Percentiles rank a stretch among this genome's conserved stretches.
Evolutionary conservation across 1,284 basidiomycete species (phyloP).

Genomic region (Athelia psychrophila): DNA sequence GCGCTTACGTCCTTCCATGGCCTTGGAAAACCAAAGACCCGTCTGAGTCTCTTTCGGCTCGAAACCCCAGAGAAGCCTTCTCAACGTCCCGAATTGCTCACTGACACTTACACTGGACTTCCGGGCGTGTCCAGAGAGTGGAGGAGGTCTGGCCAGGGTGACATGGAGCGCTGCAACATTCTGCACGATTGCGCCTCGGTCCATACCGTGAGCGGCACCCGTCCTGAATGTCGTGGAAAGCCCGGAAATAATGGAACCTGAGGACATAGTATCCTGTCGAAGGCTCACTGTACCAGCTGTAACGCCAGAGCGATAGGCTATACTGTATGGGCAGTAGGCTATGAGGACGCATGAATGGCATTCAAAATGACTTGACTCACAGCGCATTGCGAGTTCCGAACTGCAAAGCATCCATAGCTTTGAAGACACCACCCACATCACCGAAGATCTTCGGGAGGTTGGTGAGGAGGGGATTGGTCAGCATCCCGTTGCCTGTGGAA

Average conservation of each 20-base stretch:
- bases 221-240: constrained; percentile 66
- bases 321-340: constrained; percentile 28
- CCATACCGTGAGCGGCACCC: constrained; percentile 61
- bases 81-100: constrained; percentile 70
- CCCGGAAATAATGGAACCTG: constrained; percentile 65
- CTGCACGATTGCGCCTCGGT: constrained; percentile 66
- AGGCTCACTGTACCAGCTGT: constrained; percentile 41
- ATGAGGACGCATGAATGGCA: constrained; percentile 11
- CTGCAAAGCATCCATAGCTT: constrained; percentile 71
- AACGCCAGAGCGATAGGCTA: constrained; percentile 66
- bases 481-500: constrained; percentile 67
- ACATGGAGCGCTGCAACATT: constrained; percentile 74
- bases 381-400: constrained; percentile 70
- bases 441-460: constrained; percentile 44
- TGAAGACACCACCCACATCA: constrained; percentile 49
- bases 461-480: constrained; percentile 43
- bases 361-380: constrained; percentile 38
- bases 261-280: constrained; percentile 66
- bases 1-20: constrained; percentile 19
- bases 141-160: constrained; percentile 32
- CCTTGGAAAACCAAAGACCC: constrained; percentile 62
- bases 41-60: constrained; percentile 41
- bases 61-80: constrained; percentile 35
- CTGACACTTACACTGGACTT: constrained; percentile 48
- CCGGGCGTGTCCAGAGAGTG: constrained; percentile 28